Evolutionary conservation across 2,329 filamentous ascomycete species (phyloP), one percentile per base, ranked within the genome.

Genomic region (Ascochyta fabae): DNA sequence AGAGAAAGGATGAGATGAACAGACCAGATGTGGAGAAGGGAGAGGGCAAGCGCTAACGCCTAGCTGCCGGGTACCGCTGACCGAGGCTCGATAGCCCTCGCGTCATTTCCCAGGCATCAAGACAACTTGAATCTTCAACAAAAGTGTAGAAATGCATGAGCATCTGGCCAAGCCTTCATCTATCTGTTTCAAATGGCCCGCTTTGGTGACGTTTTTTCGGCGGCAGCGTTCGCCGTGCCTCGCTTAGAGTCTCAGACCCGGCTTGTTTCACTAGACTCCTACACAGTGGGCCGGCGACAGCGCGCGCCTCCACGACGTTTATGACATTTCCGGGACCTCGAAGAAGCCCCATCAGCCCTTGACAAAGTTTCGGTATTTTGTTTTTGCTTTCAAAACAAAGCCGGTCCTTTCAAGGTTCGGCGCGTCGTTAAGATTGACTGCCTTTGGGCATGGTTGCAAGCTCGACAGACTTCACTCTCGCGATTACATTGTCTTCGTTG

Each of bases 181-280:
- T 57, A 57, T 48, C 29, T 57, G 48, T 44, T 48, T 39, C 44
- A 48, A 44, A 3, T 3, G 39, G 26, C 34, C 55, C 46, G 49
- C 35, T 34, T 35, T 36, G 45, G 13, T 54, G 50, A 50, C 46
- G 55, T 54, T 23, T 41, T 22, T 36, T 6, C 27, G 33, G 35
- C 41, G 39, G 41, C 27, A 39, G 29, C 16, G 36, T 16, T 41
- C 19, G 16, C 19, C 22, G 27, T 38, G n/a, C 24, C 33, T 57
- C 54, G 49, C 36, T 53, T 53, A 35, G 29, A 34, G n/a, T 33
- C 22, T 23, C 48, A 26, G 9, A 48, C 46, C 31, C 27, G 43
- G 26, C 34, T 41, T 41, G 54, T 57, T 57, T 57, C 54, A 57
- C 43, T 26, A 41, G 6, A 16, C 6, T n/a, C 39, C 39, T 26